phyloP scores from a whole-genome alignment of 495 filamentous ascomycete genomes.

The Acidiella bohemica region DNA sequence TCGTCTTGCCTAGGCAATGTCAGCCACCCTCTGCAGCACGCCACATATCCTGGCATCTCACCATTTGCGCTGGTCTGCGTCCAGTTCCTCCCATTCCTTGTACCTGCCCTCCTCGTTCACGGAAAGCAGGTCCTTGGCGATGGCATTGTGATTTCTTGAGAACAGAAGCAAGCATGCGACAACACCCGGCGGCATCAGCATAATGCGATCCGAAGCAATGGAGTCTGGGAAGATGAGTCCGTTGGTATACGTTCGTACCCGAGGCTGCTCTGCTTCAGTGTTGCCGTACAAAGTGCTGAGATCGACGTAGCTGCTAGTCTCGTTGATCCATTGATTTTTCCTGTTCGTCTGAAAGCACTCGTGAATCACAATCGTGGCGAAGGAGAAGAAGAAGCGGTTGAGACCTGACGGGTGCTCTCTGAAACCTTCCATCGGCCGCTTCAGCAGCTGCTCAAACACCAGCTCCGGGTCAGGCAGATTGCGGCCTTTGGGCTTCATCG shows the following conservation, averaged over 20 bases:
- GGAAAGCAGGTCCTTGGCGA: conserved; percentile 18
- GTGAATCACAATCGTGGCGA: conserved; percentile 24
- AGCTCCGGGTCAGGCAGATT: conserved; percentile 21
- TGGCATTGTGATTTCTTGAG: conserved; percentile 26
- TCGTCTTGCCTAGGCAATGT: conserved; percentile 28
- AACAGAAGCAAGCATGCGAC: conserved; percentile 22
- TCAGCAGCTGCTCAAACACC: conserved; percentile 22
- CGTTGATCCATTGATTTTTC: conserved; percentile 32
- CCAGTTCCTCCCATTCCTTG: conserved; percentile 20
- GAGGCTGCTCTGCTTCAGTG: conserved; percentile 19
- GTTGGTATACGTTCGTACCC: conserved; percentile 23
- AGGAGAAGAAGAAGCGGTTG: no score
- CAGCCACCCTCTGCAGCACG: no score
- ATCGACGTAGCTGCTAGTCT: conserved; percentile 26
- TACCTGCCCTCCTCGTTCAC: conserved; percentile 25
- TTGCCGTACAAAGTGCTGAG: conserved; percentile 25
- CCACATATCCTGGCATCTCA: conserved; percentile 6
- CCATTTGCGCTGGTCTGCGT: conserved; percentile 17
- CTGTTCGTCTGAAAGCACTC: conserved; percentile 20
- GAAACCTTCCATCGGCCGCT: conserved; percentile 23
- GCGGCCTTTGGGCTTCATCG: conserved; percentile 22
- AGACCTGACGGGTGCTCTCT: conserved; percentile 25
- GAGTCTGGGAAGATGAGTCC: conserved; percentile 23
- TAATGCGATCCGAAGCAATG: conserved; percentile 24
- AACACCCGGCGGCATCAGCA: conserved; percentile 26